Conservation (phyloP, 2,329 filamentous ascomycete genomes). For the Calonectria pseudoturangicola region DNA sequence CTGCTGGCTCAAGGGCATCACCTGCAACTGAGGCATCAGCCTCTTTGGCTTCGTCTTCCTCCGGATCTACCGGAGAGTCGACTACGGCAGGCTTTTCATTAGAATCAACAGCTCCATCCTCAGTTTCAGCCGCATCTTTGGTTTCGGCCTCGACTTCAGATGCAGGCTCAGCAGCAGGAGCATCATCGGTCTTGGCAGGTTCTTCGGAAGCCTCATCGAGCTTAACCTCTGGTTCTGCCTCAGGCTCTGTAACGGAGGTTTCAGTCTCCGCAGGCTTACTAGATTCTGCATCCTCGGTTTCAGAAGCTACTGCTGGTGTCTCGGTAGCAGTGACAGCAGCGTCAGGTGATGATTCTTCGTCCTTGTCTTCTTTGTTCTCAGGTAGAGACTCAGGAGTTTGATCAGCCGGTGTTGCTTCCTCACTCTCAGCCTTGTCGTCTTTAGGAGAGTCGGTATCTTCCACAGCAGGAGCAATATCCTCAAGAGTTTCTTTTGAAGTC, state of each 20-base stretch:
- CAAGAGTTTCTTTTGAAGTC: slow-evolving; percentile 8
- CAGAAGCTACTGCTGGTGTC: slow-evolving; percentile 16
- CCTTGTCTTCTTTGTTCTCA: slow-evolving; percentile 30
- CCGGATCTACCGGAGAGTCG: slow-evolving; percentile 23
- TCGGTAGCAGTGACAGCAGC: slow-evolving; percentile 26
- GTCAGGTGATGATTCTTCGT: slow-evolving; percentile 29
- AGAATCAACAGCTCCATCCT: slow-evolving; percentile 18
- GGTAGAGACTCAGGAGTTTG: slow-evolving; percentile 28
- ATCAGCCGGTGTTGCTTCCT: slow-evolving; percentile 20
- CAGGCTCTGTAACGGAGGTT: slow-evolving; percentile 19
- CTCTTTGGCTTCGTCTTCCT: slow-evolving; percentile 30
- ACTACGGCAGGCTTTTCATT: slow-evolving; percentile 35
- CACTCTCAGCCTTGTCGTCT: slow-evolving; percentile 18
- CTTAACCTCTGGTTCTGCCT: slow-evolving; percentile 28
- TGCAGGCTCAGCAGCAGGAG: slow-evolving; percentile 30
- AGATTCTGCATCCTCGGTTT: slow-evolving; percentile 30
- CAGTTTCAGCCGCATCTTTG: slow-evolving; percentile 29
- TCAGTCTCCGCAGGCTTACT: slow-evolving; percentile 24
- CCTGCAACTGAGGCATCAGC: slow-evolving; percentile 3
- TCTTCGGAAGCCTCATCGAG: slow-evolving; percentile 18
- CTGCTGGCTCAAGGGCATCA: neutral
- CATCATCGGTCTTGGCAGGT: slow-evolving; percentile 8
- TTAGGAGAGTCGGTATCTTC: slow-evolving; percentile 19
- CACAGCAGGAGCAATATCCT: neutral
- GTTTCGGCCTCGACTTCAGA: slow-evolving; percentile 23